phyloP scores from a whole-genome alignment of 108 stramenopile genomes.

The Skeletonema tropicum region DNA sequence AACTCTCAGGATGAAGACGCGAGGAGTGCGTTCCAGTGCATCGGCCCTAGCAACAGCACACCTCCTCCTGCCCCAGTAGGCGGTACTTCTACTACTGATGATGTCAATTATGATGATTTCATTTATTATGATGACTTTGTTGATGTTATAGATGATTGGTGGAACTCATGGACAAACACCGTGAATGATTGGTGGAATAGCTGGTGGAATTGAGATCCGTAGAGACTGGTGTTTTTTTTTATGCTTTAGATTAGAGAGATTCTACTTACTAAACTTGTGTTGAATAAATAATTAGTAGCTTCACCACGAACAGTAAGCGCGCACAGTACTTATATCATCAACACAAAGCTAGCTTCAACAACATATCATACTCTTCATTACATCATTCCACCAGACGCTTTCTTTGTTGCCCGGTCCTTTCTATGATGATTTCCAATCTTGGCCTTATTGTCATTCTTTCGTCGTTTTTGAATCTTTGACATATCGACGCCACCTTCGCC shows the following conservation, averaged over 20 bases:
- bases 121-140: too few relatives aligned
- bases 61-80: neutral
- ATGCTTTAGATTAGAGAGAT: neutral
- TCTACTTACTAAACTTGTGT: neutral
- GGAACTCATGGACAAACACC: neutral
- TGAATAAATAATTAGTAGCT: too few relatives aligned
- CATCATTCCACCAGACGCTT: conserved; percentile 49
- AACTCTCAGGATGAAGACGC: neutral
- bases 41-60: neutral
- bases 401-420: conserved; percentile 62
- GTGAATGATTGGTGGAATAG: neutral
- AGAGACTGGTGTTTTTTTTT: neutral
- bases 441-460: conserved; percentile 71
- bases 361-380: neutral
- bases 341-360: neutral
- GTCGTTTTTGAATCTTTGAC: conserved; percentile 65
- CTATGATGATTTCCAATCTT: conserved; percentile 69
- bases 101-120: neutral
- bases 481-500: conserved; percentile 33
- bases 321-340: too few relatives aligned
- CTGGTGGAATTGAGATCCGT: neutral
- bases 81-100: neutral
- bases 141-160: neutral
- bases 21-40: neutral
- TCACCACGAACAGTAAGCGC: too few relatives aligned